phyloP scores from a whole-genome alignment of 768 basidiomycete genomes.

The Russula griseocarnosa region DNA sequence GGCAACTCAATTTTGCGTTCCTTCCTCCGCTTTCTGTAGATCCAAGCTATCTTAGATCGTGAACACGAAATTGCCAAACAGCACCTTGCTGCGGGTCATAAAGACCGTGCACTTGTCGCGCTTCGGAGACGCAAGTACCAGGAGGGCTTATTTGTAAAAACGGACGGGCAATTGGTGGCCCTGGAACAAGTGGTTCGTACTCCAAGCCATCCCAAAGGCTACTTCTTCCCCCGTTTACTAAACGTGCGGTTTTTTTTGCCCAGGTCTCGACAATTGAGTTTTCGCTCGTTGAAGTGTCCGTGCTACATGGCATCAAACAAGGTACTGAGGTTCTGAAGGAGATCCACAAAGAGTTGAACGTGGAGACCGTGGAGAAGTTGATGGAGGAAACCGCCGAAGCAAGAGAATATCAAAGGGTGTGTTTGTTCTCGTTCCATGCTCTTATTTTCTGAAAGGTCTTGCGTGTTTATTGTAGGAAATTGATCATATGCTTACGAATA shows the following conservation, averaged over 20 bases:
- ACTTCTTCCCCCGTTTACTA: not conserved
- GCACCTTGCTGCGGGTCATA: conserved; percentile 76
- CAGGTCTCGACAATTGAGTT: conserved; percentile 97
- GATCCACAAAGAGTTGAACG: conserved; percentile 89
- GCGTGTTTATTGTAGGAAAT: conserved; percentile 66
- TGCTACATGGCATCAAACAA: conserved; percentile 87
- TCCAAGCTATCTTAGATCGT: conserved; percentile 79
- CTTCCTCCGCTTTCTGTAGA: conserved; percentile 44
- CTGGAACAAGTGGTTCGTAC: conserved; percentile 78
- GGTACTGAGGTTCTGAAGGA: conserved; percentile 91
- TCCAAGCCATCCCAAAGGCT: not conserved
- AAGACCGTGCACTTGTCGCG: conserved; percentile 83
- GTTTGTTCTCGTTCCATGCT: conserved; percentile 26
- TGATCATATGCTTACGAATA: conserved; percentile 77
- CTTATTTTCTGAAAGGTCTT: not conserved
- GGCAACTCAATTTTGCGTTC: conserved; percentile 1
- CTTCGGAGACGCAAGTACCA: conserved; percentile 92
- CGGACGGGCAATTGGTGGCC: conserved; percentile 84
- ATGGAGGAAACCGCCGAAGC: conserved; percentile 93
- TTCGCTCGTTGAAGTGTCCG: conserved; percentile 87
- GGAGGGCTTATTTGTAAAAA: conserved; percentile 79
- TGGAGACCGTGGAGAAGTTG: conserved; percentile 90
- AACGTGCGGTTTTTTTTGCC: not conserved
- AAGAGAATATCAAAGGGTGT: conserved; percentile 81
- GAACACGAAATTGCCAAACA: conserved; percentile 87